A percentile compares a stretch with the other conserved stretches of the same genome.
Evolutionary conservation across 176 grass and related monocot species (phyloP).

Genomic region (Raddia guianensis): DNA sequence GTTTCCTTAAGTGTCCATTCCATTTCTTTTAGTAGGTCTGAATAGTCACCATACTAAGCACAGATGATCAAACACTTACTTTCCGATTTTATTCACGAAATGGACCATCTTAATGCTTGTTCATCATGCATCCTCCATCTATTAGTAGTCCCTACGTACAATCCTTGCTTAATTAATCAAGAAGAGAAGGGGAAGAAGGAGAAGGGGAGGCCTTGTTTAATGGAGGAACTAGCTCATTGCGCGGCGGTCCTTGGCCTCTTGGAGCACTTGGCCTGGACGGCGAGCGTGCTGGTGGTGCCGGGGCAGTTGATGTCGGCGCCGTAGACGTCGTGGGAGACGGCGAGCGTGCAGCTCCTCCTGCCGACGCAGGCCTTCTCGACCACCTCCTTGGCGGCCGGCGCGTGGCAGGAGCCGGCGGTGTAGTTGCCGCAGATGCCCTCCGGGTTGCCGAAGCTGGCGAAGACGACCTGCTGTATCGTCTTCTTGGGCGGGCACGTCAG

Average conservation of each 20-base stretch:
- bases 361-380: conserved; percentile 79
- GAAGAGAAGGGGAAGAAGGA: background rate
- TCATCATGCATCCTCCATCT: conserved; percentile 6
- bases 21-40: too few species aligned
- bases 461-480: conserved; percentile 68
- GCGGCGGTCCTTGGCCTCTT: conserved; percentile 42
- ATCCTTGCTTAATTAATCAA: background rate
- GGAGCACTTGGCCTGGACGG: conserved; percentile 91
- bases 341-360: conserved; percentile 56
- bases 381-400: conserved; percentile 44
- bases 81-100: conserved; percentile 16
- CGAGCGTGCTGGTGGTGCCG: conserved; percentile 71
- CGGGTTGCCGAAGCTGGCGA: conserved; percentile 89
- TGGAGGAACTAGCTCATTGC: conserved; percentile 34
- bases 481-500: conserved; percentile 64
- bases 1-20: too few species aligned
- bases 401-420: conserved; percentile 70
- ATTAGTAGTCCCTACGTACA: conserved; percentile 2
- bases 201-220: background rate
- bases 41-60: too few species aligned
- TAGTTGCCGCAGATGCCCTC: conserved; percentile 80
- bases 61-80: too few species aligned
- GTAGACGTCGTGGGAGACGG: conserved; percentile 54
- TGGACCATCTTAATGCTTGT: conserved; percentile 31
- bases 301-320: conserved; percentile 65